Conservation (phyloP, 257 asterid species). For the Capsicum baccatum region DNA sequence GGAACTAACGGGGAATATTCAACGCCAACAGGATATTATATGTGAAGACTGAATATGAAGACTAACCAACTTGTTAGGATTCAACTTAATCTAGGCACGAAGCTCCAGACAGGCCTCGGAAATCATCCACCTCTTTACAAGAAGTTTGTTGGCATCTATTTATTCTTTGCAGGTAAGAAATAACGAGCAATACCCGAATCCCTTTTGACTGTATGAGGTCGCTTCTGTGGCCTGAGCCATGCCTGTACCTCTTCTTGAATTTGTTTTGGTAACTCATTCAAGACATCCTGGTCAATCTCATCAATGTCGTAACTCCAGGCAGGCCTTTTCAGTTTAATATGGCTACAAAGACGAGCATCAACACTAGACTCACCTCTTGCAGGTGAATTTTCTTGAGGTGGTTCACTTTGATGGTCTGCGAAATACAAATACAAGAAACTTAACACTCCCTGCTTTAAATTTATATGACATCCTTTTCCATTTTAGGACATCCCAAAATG, state of each 20-base stretch:
- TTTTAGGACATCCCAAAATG: constrained; percentile 11
- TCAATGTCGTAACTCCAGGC: constrained; percentile 65
- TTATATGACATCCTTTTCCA: background rate
- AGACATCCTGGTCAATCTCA: constrained; percentile 71
- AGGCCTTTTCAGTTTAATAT: constrained; percentile 47
- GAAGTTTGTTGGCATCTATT: constrained; percentile 29
- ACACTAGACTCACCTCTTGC: constrained; percentile 35
- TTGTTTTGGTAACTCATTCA: constrained; percentile 74
- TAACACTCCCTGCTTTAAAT: constrained; percentile 4
- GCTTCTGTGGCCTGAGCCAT: constrained; percentile 75
- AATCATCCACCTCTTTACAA: background rate
- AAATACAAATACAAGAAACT: constrained; percentile 8
- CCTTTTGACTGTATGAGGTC: constrained; percentile 52
- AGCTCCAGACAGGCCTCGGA: background rate
- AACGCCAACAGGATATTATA: background rate
- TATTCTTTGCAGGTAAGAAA: constrained; percentile 55
- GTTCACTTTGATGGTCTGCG: constrained; percentile 22
- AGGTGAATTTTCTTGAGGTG: constrained; percentile 39
- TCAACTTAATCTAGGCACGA: background rate
- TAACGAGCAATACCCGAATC: constrained; percentile 70
- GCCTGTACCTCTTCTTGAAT: constrained; percentile 84
- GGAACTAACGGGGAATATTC: background rate
- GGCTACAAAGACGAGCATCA: constrained; percentile 27
- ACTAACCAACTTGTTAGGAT: constrained; percentile 16
- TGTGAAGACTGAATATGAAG: background rate